These are phyloP conservation scores for Isoetes taiwanensis DNA, from an alignment of 75 land plant species.

Conservation along the genomic window DNA sequence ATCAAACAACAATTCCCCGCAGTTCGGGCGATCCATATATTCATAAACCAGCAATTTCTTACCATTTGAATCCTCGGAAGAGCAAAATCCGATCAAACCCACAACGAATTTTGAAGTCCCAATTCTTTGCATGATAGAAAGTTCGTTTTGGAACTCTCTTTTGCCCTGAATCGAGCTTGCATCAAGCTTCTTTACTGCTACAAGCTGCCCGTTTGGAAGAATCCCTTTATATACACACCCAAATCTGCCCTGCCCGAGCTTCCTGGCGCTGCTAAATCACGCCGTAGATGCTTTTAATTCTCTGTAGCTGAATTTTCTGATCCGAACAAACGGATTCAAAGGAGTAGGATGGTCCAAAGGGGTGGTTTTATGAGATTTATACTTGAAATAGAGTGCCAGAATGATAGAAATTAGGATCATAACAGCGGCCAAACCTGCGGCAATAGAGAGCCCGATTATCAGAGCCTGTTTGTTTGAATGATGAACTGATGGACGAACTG, in stretches of 20 bases:
- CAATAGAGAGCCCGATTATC: no score
- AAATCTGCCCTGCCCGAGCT: conserved; percentile 88
- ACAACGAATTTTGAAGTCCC: conserved; percentile 37
- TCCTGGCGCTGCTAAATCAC: conserved; percentile 34
- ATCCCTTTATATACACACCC: conserved; percentile 60
- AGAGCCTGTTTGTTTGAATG: no score
- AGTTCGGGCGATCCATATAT: conserved; percentile 65
- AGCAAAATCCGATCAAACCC: conserved; percentile 51
- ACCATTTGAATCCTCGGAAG: conserved; percentile 32
- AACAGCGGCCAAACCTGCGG: no score
- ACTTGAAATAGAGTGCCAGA: not conserved
- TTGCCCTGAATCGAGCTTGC: conserved; percentile 77
- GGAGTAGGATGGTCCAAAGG: not conserved
- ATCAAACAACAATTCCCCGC: conserved; percentile 72
- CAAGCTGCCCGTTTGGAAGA: conserved; percentile 21
- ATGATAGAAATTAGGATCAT: no score
- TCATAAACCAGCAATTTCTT: conserved; percentile 60
- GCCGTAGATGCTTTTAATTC: conserved; percentile 59
- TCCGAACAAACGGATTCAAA: not conserved
- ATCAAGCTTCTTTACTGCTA: conserved; percentile 86
- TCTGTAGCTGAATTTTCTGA: conserved; percentile 41
- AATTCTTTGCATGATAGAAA: conserved; percentile 60
- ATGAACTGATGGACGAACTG: no score
- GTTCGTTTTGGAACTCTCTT: conserved; percentile 88
- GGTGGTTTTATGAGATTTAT: not conserved